Base-by-base conservation (phyloP, 495 filamentous ascomycete genomes). In the Hypoxylon cercidicola region DNA sequence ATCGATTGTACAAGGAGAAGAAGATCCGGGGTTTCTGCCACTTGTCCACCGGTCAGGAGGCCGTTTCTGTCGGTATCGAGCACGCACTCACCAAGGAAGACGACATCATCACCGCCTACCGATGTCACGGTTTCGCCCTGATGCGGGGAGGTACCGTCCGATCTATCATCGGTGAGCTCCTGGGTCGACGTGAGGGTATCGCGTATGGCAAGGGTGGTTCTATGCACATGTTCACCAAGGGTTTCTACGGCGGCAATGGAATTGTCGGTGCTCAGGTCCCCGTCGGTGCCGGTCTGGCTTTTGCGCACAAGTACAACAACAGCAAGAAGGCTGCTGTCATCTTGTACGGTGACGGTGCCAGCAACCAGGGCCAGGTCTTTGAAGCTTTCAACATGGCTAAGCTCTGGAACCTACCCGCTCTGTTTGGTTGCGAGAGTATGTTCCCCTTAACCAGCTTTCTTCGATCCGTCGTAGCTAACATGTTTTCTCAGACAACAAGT, bases 341-440 rank as follows among this genome's bases (percentile, higher is more conserved):
- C 55, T 84, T 99, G 51, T 99, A 99, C 77, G 95, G 94, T 84
- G 95, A 99, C 71, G 95, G 95, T 82, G 95, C 95, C 60, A 89
- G 88, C 81, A 99, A 99, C 84, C 95, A 99, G 85, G 95, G 95
- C 68, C 95, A 99, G 80, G 96, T 99, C 60, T 99, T 99, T 74
- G 95, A 99, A 85, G 93, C 95, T 56, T 99, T 97, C 87, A 99
- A 99, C 88, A 99, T 99, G 95, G 95, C 95, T 46, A 97, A 97
- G 88, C 89, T 99, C 60, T 99, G 95, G 95, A 94, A 95, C 56
- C 80, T 99, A 18, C 95, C 95, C 39, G 87, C 91, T 59, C 87
- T 99, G 46, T 99, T 99, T 75, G 94, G 93, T 62, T 99, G 95
- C 79, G 95, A 99, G 83, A 99, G 94, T 97, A 87, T 70, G 89